phyloP scores from a whole-genome alignment of 768 basidiomycete genomes.

The Trametes villosa region DNA sequence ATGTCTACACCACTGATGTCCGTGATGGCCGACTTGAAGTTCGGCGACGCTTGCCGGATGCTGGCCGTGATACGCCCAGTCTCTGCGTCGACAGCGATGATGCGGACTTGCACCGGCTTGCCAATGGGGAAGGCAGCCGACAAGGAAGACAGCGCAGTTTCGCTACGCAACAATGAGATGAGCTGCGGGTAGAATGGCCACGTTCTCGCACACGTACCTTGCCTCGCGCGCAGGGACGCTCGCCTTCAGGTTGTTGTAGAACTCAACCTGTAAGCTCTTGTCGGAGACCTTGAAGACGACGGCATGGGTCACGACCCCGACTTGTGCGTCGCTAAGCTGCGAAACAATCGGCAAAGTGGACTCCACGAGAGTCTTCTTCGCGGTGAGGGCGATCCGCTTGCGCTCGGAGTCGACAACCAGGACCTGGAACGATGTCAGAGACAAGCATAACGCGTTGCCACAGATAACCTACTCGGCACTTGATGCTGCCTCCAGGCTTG shows the following conservation, averaged over 20 bases:
- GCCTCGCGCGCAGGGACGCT: constrained; percentile 81
- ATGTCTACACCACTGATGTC: constrained; percentile 80
- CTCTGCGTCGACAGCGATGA: constrained; percentile 64
- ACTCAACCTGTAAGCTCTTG: constrained; percentile 82
- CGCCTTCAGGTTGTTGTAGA: constrained; percentile 88
- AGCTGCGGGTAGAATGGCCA: constrained; percentile 1
- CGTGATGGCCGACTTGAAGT: constrained; percentile 49
- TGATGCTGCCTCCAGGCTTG: constrained; percentile 80
- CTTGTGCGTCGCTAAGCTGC: constrained; percentile 64
- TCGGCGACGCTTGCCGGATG: constrained; percentile 75
- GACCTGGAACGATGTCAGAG: constrained; percentile 51
- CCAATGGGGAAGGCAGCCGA: constrained; percentile 74
- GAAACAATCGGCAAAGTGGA: constrained; percentile 75
- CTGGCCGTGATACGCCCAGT: constrained; percentile 77
- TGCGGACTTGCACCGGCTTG: constrained; percentile 82
- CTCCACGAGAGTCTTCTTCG: constrained; percentile 89
- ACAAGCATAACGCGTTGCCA: constrained; percentile 4
- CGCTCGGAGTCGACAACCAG: constrained; percentile 81
- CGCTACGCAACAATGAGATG: constrained; percentile 48
- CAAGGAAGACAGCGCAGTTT: constrained; percentile 60
- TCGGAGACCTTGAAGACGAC: constrained; percentile 84
- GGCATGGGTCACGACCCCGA: constrained; percentile 77
- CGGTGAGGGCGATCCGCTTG: constrained; percentile 82
- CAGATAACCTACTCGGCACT: constrained; percentile 69
- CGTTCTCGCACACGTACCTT: constrained; percentile 52